Evolutionary conservation across 2,329 filamentous ascomycete genomes (phyloP).

Genomic region (Colletotrichum orchidophilum): DNA sequence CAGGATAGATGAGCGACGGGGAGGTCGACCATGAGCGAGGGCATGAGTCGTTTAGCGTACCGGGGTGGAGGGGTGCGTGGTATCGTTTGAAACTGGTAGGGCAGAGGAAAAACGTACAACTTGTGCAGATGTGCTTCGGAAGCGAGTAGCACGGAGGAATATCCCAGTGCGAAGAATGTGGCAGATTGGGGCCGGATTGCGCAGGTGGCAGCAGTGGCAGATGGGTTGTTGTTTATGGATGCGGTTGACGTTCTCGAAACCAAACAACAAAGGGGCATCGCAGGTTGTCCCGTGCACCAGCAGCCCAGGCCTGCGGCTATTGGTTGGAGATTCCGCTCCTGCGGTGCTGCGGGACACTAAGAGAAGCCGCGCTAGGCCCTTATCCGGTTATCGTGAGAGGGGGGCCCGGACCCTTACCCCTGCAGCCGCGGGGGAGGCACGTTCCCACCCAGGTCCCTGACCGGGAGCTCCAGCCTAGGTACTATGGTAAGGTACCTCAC

Average conservation of each 20-base stretch:
- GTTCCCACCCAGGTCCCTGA: neutral
- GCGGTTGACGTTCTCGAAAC: constrained; percentile 4
- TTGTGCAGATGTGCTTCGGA: constrained; percentile 1
- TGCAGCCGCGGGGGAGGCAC: constrained; percentile 7
- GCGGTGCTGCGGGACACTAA: constrained; percentile 4
- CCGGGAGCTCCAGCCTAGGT: neutral
- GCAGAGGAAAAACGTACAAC: constrained; percentile 16
- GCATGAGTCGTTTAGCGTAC: constrained; percentile 25
- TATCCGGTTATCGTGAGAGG: constrained; percentile 1
- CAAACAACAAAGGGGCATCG: constrained; percentile 29
- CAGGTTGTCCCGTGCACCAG: constrained; percentile 29
- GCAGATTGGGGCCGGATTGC: neutral
- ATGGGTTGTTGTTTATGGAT: constrained; percentile 21
- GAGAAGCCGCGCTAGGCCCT: neutral
- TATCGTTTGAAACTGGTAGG: constrained; percentile 21
- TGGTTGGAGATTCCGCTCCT: constrained; percentile 11
- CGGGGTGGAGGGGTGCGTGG: constrained; percentile 11
- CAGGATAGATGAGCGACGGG: constrained; percentile 2
- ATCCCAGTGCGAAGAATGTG: constrained; percentile 20
- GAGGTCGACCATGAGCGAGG: neutral
- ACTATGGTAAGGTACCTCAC: no score
- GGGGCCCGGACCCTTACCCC: constrained; percentile 2
- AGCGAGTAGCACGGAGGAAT: constrained; percentile 7
- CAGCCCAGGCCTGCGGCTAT: constrained; percentile 15
- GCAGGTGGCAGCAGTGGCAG: neutral